phyloP scores from a whole-genome alignment of 352 stramenopile species.

The Phytophthora colocasiae region DNA sequence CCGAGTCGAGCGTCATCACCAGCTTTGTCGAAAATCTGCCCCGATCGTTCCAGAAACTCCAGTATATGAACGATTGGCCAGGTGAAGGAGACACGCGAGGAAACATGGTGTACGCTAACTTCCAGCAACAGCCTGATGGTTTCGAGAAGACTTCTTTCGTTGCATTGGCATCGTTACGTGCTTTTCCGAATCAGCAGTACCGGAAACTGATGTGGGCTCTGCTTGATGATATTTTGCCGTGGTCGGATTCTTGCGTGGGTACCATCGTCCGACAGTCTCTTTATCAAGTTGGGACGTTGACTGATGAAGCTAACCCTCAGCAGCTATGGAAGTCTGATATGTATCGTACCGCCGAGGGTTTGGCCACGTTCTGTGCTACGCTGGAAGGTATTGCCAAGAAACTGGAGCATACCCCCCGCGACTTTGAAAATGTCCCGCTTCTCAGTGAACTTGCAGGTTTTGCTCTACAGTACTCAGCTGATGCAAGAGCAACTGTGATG shows the following conservation, averaged over 20 bases:
- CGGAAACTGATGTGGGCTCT: conserved; percentile 55
- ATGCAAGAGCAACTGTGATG: conserved; percentile 21
- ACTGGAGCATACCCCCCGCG: conserved; percentile 38
- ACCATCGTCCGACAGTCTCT: conserved; percentile 53
- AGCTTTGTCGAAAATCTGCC: conserved; percentile 50
- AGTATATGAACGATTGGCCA: conserved; percentile 60
- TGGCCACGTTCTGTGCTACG: conserved; percentile 30
- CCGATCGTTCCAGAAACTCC: conserved; percentile 14
- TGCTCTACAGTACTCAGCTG: conserved; percentile 34
- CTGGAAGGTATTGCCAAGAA: conserved; percentile 25
- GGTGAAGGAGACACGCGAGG: conserved; percentile 37
- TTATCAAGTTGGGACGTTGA: conserved; percentile 55
- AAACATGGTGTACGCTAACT: conserved; percentile 56
- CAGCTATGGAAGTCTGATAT: conserved; percentile 58
- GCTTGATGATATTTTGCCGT: conserved; percentile 49
- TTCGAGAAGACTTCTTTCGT: conserved; percentile 43
- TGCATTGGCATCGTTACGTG: conserved; percentile 45
- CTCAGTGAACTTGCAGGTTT: conserved; percentile 46
- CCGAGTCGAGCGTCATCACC: conserved; percentile 18
- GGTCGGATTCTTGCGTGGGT: conserved; percentile 43
- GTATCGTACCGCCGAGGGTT: neutral
- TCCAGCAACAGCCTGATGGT: conserved; percentile 21
- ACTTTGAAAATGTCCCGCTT: conserved; percentile 41
- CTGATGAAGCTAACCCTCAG: conserved; percentile 28
- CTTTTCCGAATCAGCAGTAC: conserved; percentile 58